Evolutionary conservation across 352 stramenopile species (phyloP).

Genomic region (Pythium utonaiense): DNA sequence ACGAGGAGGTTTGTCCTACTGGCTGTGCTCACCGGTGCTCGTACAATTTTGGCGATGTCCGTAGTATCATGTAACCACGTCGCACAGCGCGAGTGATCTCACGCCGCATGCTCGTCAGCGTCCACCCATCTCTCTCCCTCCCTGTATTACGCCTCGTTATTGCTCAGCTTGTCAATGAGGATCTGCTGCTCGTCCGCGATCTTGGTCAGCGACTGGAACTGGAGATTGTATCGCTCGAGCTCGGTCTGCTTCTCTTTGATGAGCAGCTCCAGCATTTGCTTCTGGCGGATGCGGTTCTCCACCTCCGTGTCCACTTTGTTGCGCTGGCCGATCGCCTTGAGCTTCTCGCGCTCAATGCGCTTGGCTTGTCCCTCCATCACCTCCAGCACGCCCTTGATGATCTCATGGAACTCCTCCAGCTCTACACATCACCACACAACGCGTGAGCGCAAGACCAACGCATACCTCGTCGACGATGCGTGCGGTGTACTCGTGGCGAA

Average conservation of each 20-base stretch:
- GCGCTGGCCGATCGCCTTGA: conserved; percentile 80
- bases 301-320: conserved; percentile 78
- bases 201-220: conserved; percentile 73
- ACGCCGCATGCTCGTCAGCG: too few relatives aligned
- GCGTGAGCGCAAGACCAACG: too few relatives aligned
- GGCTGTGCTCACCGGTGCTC: conserved; percentile 44
- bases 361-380: conserved; percentile 76
- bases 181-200: conserved; percentile 78
- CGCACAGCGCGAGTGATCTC: too few relatives aligned
- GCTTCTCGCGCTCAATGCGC: conserved; percentile 77
- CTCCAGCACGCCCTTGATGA: conserved; percentile 73
- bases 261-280: conserved; percentile 70
- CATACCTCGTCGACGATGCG: too few relatives aligned
- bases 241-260: conserved; percentile 85
- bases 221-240: conserved; percentile 74
- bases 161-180: conserved; percentile 85
- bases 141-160: conserved; percentile 63
- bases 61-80: conserved; percentile 4
- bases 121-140: not conserved
- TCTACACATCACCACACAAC: conserved; percentile 31
- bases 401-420: conserved; percentile 81
- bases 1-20: conserved; percentile 45
- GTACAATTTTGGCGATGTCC: conserved; percentile 24
- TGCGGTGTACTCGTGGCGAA: conserved; percentile 57
- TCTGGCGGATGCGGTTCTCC: conserved; percentile 80